Conservation (phyloP, 148 eudicot genomes). For the Silene uniflora region DNA sequence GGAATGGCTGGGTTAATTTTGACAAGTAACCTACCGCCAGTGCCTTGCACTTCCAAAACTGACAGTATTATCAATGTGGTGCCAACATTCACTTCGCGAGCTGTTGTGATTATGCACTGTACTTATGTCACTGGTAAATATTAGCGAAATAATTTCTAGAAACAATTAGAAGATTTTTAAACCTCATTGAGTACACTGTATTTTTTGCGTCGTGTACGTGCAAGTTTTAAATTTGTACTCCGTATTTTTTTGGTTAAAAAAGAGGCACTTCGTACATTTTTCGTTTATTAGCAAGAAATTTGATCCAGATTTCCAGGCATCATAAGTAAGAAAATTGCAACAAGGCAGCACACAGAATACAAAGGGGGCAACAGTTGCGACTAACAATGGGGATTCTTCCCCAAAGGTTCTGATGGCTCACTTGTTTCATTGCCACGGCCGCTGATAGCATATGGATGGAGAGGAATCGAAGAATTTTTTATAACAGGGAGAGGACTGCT, state of each 20-base stretch:
- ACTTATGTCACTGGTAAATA: neutral
- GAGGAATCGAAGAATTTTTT: too few relatives aligned
- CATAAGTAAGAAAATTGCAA: neutral
- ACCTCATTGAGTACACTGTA: neutral
- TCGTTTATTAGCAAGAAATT: neutral
- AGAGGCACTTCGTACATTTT: too few relatives aligned
- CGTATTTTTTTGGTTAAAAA: too few relatives aligned
- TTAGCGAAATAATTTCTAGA: neutral
- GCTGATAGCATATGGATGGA: too few relatives aligned
- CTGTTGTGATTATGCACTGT: neutral
- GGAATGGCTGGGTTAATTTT: conserved; percentile 6
- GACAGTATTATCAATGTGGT: neutral
- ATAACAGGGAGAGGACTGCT: too few relatives aligned
- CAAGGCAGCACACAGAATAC: neutral
- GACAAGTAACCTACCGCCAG: neutral
- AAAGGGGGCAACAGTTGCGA: too few relatives aligned
- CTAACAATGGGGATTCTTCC: too few relatives aligned
- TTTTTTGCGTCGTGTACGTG: neutral
- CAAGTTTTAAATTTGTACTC: too few relatives aligned
- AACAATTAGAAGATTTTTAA: neutral
- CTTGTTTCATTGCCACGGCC: too few relatives aligned
- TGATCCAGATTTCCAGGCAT: too few relatives aligned
- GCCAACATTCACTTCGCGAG: neutral
- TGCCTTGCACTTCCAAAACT: neutral
- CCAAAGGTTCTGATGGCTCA: too few relatives aligned